These are phyloP conservation scores for Stagonosporopsis cucurbitacearum DNA, from an alignment of 2,329 filamentous ascomycete genomes.

Conservation along the genomic window DNA sequence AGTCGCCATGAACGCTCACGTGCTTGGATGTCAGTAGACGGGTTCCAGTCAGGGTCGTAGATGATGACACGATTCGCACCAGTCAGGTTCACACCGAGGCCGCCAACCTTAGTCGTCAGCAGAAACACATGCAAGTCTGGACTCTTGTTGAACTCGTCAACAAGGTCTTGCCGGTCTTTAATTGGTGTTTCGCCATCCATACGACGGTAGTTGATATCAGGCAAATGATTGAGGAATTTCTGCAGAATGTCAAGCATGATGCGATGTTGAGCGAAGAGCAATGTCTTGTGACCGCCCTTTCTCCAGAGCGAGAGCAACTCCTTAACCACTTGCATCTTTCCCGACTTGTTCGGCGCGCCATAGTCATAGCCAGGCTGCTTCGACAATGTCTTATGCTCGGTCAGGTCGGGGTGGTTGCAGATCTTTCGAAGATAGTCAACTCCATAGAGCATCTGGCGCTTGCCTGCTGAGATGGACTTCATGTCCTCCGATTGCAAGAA, in stretches of 20 bases:
- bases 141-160: slow-evolving; percentile 90
- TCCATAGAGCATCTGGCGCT: slow-evolving; percentile 81
- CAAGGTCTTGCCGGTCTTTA: slow-evolving; percentile 84
- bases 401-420: slow-evolving; percentile 93
- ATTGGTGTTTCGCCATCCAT: slow-evolving; percentile 96
- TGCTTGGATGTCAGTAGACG: slow-evolving; percentile 93
- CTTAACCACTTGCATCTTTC: slow-evolving; percentile 95
- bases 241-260: slow-evolving; percentile 97
- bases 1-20: slow-evolving; percentile 94
- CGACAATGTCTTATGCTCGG: slow-evolving; percentile 68
- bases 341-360: slow-evolving; percentile 79
- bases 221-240: slow-evolving; percentile 72
- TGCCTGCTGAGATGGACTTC: slow-evolving; percentile 76
- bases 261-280: slow-evolving; percentile 90
- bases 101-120: slow-evolving; percentile 93
- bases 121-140: slow-evolving; percentile 85
- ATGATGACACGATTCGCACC: slow-evolving; percentile 97
- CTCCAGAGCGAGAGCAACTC: slow-evolving; percentile 88
- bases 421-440: slow-evolving; percentile 94
- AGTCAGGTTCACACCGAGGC: slow-evolving; percentile 90
- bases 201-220: slow-evolving; percentile 76
- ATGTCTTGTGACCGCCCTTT: slow-evolving; percentile 87
- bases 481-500: slow-evolving; percentile 87
- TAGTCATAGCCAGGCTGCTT: slow-evolving; percentile 74
- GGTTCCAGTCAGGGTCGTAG: slow-evolving; percentile 98